These are phyloP conservation scores for Earliella scabrosa DNA, from an alignment of 1,284 basidiomycete genomes.

Conservation along the genomic window DNA sequence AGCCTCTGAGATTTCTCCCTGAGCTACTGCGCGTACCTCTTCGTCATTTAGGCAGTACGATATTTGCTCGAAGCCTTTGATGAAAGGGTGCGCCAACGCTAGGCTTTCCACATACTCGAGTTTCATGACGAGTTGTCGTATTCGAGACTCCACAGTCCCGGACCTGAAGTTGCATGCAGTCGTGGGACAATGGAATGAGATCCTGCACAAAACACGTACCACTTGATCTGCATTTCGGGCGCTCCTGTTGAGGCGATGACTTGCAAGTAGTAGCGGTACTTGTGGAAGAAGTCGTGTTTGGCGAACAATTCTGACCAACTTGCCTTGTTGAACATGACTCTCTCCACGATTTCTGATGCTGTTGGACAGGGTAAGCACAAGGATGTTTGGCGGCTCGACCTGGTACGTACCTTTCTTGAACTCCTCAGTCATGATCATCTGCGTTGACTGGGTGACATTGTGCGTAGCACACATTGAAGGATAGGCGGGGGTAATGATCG, in stretches of 20 bases:
- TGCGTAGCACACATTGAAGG: constrained; percentile 99
- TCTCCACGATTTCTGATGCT: constrained; percentile 94
- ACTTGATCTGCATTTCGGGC: constrained; percentile 90
- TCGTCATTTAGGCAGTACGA: constrained; percentile 86
- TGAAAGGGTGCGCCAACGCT: constrained; percentile 92
- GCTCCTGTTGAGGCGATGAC: constrained; percentile 91
- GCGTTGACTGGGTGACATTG: constrained; percentile 95
- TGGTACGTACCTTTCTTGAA: constrained; percentile 81
- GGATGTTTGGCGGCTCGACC: background rate
- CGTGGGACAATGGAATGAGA: background rate
- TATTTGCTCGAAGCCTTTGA: constrained; percentile 92
- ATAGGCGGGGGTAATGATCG: constrained; percentile 99
- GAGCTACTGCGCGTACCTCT: constrained; percentile 88
- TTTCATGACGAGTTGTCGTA: constrained; percentile 97
- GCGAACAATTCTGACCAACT: constrained; percentile 92
- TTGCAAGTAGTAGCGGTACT: constrained; percentile 98
- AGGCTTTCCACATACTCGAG: constrained; percentile 95
- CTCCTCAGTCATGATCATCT: constrained; percentile 96
- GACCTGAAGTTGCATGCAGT: constrained; percentile 27
- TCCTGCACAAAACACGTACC: constrained; percentile 61
- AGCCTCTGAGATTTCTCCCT: constrained; percentile 81
- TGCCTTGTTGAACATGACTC: constrained; percentile 85
- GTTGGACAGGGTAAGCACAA: background rate
- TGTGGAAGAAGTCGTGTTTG: constrained; percentile 96
- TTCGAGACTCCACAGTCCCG: constrained; percentile 88